Evolutionary conservation across 192 early-diverging fungal genomes (phyloP).

Genomic region (Neocallimastix lanati): DNA sequence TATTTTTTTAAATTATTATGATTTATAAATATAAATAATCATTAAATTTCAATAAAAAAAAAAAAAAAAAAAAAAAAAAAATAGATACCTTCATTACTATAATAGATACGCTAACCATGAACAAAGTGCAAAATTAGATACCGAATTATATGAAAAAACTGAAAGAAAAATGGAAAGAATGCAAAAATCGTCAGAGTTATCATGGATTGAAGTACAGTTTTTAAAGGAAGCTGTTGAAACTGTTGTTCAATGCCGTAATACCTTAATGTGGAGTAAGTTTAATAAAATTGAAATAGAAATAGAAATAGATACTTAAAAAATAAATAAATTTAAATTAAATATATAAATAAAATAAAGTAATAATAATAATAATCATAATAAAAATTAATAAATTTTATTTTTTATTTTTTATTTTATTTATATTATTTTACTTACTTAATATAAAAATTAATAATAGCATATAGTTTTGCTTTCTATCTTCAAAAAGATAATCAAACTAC

Average conservation of each 20-base stretch:
- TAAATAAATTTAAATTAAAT: too few relatives aligned
- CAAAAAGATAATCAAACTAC: constrained; percentile 63
- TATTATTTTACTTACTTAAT: too few relatives aligned
- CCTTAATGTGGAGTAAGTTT: constrained; percentile 69
- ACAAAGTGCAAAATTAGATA: constrained; percentile 73
- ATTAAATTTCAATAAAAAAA: too few relatives aligned
- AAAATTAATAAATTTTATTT: too few relatives aligned
- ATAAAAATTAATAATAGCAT: constrained; percentile 17
- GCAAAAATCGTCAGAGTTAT: constrained; percentile 69
- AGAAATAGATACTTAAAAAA: too few relatives aligned
- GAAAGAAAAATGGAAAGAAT: constrained; percentile 92
- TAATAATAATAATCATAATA: too few relatives aligned
- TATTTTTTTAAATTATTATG: too few relatives aligned
- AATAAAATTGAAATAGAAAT: too few relatives aligned
- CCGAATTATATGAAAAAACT: constrained; percentile 63
- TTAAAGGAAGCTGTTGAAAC: constrained; percentile 78
- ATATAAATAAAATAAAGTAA: too few relatives aligned
- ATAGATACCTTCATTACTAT: constrained; percentile 51
- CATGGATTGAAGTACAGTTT: constrained; percentile 99
- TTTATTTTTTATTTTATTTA: too few relatives aligned
- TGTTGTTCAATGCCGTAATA: constrained; percentile 70
- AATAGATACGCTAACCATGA: constrained; percentile 96
- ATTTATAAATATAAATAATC: too few relatives aligned
- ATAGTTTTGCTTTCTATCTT: constrained; percentile 91
- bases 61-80: constrained; percentile 31